These are phyloP conservation scores for Ganoderma resinaceum DNA, from an alignment of 1,284 basidiomycete genomes.

Conservation along the genomic window DNA sequence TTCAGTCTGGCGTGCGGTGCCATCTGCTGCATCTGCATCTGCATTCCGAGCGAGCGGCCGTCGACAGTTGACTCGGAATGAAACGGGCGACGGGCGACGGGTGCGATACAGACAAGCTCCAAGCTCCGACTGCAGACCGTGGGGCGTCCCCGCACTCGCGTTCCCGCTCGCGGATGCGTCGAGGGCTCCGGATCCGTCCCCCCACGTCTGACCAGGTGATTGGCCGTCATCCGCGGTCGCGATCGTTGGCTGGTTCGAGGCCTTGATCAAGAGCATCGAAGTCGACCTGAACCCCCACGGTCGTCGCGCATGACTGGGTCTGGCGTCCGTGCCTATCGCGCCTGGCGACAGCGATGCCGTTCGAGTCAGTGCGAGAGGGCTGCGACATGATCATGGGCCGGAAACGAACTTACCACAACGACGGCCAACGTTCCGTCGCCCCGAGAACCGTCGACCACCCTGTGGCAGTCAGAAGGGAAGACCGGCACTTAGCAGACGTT, in stretches of 20 bases:
- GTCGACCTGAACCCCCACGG: slow-evolving; percentile 17
- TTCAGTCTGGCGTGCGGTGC: slow-evolving; percentile 8
- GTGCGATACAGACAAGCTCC: slow-evolving; percentile 20
- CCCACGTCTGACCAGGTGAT: background rate
- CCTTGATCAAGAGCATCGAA: background rate
- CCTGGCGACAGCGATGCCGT: background rate
- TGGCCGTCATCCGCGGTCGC: too few species aligned
- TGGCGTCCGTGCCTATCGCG: slow-evolving; percentile 19
- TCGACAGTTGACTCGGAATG: slow-evolving; percentile 7
- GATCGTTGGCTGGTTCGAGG: background rate
- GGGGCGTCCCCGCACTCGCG: slow-evolving; percentile 16
- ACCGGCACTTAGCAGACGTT: background rate
- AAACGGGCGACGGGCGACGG: background rate
- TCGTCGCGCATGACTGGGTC: slow-evolving; percentile 16
- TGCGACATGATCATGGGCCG: background rate
- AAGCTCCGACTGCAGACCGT: slow-evolving; percentile 21
- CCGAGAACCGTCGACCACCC: background rate
- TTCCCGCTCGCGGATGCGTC: slow-evolving; percentile 25
- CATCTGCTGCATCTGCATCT: slow-evolving; percentile 5
- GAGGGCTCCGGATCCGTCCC: slow-evolving; percentile 24
- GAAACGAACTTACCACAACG: background rate
- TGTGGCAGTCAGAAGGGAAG: background rate
- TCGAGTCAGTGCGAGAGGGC: background rate
- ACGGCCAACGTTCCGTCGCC: background rate
- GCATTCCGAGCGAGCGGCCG: slow-evolving; percentile 8